phyloP scores from a whole-genome alignment of 257 asterid species.

The Lycium ferocissimum region DNA sequence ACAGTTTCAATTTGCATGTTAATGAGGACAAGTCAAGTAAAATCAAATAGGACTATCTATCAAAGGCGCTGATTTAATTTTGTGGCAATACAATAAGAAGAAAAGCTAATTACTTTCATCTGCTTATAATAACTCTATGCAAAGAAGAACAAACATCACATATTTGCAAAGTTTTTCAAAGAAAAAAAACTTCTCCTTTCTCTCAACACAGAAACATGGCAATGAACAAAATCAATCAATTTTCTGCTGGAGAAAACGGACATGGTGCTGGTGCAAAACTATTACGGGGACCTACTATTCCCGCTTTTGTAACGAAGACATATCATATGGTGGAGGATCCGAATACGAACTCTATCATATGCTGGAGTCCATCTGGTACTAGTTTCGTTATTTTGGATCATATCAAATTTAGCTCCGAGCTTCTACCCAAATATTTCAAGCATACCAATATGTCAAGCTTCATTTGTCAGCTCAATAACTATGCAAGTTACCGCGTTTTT shows the following conservation, averaged over 20 bases:
- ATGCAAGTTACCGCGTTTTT: constrained; percentile 43
- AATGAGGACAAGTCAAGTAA: neutral
- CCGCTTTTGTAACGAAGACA: constrained; percentile 62
- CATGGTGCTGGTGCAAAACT: constrained; percentile 8
- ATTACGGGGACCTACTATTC: constrained; percentile 32
- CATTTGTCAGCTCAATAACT: constrained; percentile 69
- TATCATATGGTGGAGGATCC: constrained; percentile 64
- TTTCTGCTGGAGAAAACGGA: neutral
- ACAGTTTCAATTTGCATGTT: constrained; percentile 8
- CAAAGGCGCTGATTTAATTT: neutral
- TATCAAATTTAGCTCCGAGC: constrained; percentile 45
- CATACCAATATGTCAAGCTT: constrained; percentile 68
- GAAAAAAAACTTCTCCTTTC: neutral
- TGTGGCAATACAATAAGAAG: neutral
- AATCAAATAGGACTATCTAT: constrained; percentile 10
- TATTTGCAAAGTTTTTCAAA: neutral
- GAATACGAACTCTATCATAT: constrained; percentile 44
- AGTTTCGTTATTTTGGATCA: constrained; percentile 67
- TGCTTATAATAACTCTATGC: neutral
- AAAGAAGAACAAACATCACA: neutral
- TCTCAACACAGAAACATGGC: neutral
- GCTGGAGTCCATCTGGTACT: constrained; percentile 55
- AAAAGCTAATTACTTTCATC: neutral
- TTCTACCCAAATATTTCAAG: constrained; percentile 58
- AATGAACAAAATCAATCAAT: neutral